Evolutionary conservation across 108 stramenopile species (phyloP).

Genomic region (Aurantiochytrium sp.): DNA sequence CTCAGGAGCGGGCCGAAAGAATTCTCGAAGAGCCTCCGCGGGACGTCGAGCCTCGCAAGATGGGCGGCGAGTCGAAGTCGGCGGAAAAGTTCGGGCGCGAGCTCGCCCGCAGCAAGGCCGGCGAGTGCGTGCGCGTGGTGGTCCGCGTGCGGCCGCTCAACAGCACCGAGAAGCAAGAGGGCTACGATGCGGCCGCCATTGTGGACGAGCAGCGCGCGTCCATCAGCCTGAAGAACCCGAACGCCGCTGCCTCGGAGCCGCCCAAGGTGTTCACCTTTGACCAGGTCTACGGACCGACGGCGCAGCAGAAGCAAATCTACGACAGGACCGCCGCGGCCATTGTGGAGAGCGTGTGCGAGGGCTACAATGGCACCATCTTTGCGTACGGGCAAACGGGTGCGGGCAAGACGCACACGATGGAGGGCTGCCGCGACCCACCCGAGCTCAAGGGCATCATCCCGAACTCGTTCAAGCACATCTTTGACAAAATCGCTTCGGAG

Average conservation of each 20-base stretch:
- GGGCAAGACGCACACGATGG: constrained; percentile 87
- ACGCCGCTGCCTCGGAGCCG: constrained; percentile 60
- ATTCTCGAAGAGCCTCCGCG: too few relatives aligned
- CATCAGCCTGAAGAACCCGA: constrained; percentile 69
- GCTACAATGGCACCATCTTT: constrained; percentile 95
- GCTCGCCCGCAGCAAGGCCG: constrained; percentile 42
- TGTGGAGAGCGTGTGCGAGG: constrained; percentile 83
- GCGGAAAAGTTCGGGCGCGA: neutral
- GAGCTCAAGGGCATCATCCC: constrained; percentile 84
- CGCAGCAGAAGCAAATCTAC: constrained; percentile 79
- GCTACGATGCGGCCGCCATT: constrained; percentile 62
- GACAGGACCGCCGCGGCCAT: constrained; percentile 80
- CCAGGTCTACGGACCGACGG: constrained; percentile 76
- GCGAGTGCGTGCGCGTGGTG: constrained; percentile 81
- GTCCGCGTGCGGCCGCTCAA: constrained; percentile 88
- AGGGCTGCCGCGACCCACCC: constrained; percentile 70
- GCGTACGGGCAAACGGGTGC: constrained; percentile 96
- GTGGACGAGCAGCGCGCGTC: constrained; percentile 64
- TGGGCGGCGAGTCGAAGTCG: neutral
- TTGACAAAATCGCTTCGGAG: constrained; percentile 58
- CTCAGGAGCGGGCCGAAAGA: too few relatives aligned
- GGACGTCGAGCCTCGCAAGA: neutral
- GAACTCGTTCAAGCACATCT: constrained; percentile 85
- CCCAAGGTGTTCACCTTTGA: constrained; percentile 87
- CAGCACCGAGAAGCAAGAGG: constrained; percentile 83